Evolutionary conservation across 2,329 filamentous ascomycete genomes (phyloP).

Genomic region (Aspergillus uvarum): DNA sequence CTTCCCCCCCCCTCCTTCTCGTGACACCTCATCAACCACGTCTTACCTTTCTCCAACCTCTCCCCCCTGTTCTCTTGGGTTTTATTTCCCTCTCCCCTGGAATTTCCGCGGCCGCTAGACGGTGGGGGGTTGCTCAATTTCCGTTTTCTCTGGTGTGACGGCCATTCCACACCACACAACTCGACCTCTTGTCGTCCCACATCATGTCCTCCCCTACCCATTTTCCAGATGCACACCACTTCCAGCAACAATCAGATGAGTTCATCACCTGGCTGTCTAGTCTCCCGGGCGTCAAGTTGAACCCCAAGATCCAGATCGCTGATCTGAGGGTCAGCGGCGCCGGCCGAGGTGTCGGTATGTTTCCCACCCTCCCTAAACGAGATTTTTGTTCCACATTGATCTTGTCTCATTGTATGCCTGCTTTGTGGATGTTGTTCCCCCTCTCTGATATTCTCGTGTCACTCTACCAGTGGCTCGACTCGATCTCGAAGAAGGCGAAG

Average conservation of each 20-base stretch:
- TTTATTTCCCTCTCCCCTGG: constrained; percentile 4
- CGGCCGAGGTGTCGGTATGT: constrained; percentile 64
- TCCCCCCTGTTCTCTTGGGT: constrained; percentile 6
- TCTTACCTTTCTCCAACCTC: background rate
- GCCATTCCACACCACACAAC: constrained; percentile 11
- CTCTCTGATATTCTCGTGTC: constrained; percentile 24
- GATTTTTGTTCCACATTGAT: constrained; percentile 20
- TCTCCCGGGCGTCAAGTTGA: constrained; percentile 54
- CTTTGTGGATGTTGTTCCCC: constrained; percentile 10
- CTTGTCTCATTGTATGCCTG: constrained; percentile 13
- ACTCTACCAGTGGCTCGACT: constrained; percentile 61
- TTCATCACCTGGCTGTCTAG: constrained; percentile 60
- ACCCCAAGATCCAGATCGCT: constrained; percentile 56
- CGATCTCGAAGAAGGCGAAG: constrained; percentile 71
- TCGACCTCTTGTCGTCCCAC: constrained; percentile 13
- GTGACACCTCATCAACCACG: background rate
- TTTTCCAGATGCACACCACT: constrained; percentile 38
- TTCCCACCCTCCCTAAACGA: constrained; percentile 19
- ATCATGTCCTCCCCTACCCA: constrained; percentile 39
- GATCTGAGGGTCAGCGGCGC: constrained; percentile 58
- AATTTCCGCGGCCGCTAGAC: background rate
- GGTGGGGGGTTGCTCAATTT: constrained; percentile 4
- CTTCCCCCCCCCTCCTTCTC: background rate
- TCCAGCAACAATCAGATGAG: constrained; percentile 47
- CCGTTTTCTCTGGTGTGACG: constrained; percentile 12